phyloP scores from a whole-genome alignment of 2,329 filamentous ascomycete species.

The Botrytis tulipae region DNA sequence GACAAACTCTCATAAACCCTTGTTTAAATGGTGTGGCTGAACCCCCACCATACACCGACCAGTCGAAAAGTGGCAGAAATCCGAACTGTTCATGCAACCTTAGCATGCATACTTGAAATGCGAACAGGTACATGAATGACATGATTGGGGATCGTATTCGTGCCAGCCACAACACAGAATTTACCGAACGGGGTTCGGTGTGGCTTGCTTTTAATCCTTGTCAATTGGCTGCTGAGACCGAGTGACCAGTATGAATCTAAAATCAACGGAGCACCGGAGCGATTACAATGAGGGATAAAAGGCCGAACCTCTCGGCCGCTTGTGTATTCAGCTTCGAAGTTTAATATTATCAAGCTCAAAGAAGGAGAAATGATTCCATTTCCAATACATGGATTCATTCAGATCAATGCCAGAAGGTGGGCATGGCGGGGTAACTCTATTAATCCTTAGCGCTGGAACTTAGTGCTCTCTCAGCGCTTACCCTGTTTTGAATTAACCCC shows the following conservation, averaged over 20 bases:
- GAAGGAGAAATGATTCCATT: not conserved
- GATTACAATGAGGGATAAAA: no score
- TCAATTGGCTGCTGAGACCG: not conserved
- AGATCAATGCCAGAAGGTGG: not conserved
- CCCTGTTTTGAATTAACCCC: not conserved
- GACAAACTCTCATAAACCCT: not conserved
- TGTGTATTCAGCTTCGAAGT: not conserved
- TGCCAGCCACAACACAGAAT: not conserved
- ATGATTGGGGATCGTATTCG: not conserved
- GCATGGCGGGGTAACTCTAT: conserved; percentile 8
- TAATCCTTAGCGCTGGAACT: conserved; percentile 4
- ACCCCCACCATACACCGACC: not conserved
- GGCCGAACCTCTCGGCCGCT: not conserved
- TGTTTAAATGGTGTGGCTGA: not conserved
- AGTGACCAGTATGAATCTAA: not conserved
- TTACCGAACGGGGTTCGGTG: not conserved
- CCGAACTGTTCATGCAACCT: not conserved
- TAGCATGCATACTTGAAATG: not conserved
- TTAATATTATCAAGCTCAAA: not conserved
- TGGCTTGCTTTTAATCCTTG: conserved; percentile 1
- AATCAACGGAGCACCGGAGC: not conserved
- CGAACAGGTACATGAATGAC: not conserved
- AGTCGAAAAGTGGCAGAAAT: not conserved
- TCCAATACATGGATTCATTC: not conserved
- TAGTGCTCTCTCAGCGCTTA: not conserved